phyloP scores from a whole-genome alignment of 208 protist genomes.

The Angomonas ambiguus region DNA sequence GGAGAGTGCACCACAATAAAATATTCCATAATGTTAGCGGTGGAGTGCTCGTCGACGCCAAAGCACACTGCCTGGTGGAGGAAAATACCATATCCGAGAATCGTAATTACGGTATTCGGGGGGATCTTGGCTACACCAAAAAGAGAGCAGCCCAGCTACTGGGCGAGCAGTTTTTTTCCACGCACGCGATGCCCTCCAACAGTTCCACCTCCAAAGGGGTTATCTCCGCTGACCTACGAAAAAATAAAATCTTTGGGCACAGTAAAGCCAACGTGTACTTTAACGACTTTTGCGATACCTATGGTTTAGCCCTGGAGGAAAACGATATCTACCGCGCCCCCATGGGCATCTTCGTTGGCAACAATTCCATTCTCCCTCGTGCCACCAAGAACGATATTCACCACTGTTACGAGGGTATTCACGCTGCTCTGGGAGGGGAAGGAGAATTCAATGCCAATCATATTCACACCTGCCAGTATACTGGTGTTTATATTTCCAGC shows the following conservation, averaged over 20 bases:
- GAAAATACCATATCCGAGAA: slow-evolving; percentile 75
- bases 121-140: slow-evolving; percentile 41
- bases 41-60: slow-evolving; percentile 62
- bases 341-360: slow-evolving; percentile 55
- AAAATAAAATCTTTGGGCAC: slow-evolving; percentile 63
- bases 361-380: slow-evolving; percentile 34
- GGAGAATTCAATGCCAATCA: slow-evolving; percentile 58
- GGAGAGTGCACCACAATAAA: slow-evolving; percentile 39
- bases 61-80: slow-evolving; percentile 39
- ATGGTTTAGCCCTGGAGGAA: slow-evolving; percentile 28
- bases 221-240: slow-evolving; percentile 16
- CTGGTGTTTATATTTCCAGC: slow-evolving; percentile 62
- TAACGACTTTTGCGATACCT: slow-evolving; percentile 22
- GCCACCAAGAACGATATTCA: slow-evolving; percentile 56
- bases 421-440: slow-evolving; percentile 32
- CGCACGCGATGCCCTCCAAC: neutral
- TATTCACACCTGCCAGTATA: slow-evolving; percentile 55
- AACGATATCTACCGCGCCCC: slow-evolving; percentile 66
- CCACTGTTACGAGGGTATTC: slow-evolving; percentile 71
- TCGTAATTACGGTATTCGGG: slow-evolving; percentile 57
- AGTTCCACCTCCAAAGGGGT: neutral
- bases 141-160: slow-evolving; percentile 29
- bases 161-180: neutral
- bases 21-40: slow-evolving; percentile 56
- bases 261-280: slow-evolving; percentile 55